Evolutionary conservation across 1,284 basidiomycete genomes (phyloP), one percentile per base, ranked within the genome.

Genomic region (Trametes versicolor): DNA sequence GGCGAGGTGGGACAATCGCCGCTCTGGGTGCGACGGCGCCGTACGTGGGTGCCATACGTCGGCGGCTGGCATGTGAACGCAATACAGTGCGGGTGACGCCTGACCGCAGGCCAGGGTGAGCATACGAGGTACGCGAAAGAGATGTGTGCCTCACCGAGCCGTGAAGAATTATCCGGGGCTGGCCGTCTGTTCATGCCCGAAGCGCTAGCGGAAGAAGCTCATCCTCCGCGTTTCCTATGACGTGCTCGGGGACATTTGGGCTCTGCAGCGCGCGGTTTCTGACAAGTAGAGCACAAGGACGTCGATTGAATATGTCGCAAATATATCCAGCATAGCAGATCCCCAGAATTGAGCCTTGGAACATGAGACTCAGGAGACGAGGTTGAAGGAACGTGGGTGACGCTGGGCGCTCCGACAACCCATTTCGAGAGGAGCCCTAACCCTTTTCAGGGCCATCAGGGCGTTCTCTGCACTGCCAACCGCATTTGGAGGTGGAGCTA

Each of bases 401-500:
- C 50, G n/a, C 7, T 25, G 23, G 13, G 13, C 34, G 36, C 25
- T 39, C 32, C 21, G 8, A 25, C 4, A 19, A 34, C 29, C 29
- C 29, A n/a, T n/a, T n/a, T 43, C 41, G 19, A 17, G n/a, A 27
- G 8, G 21, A 55, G n/a, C 53, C 53, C 53, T 55, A 55, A 55
- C 37, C 53, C 37, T 19, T 21, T 5, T 29, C 15, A 5, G 9
- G 8, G 12, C n/a, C 4, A 34, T 19, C 39, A n/a, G 23, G 23
- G 53, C 53, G 36, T 21, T 55, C 21, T 6, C 9, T 9, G 17
- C 53, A 55, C 53, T 2, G 21, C 25, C 25, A n/a, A 21, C 53
- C 53, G 27, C 29, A 55, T 55, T 41, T 21, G 53, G 53, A 27
- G 6, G 10, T 23, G 37, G 23, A 29, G 23, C 25, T 29, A 25